Base-by-base conservation (phyloP, 495 filamentous ascomycete species). In the Penicillium ochrochloron region DNA sequence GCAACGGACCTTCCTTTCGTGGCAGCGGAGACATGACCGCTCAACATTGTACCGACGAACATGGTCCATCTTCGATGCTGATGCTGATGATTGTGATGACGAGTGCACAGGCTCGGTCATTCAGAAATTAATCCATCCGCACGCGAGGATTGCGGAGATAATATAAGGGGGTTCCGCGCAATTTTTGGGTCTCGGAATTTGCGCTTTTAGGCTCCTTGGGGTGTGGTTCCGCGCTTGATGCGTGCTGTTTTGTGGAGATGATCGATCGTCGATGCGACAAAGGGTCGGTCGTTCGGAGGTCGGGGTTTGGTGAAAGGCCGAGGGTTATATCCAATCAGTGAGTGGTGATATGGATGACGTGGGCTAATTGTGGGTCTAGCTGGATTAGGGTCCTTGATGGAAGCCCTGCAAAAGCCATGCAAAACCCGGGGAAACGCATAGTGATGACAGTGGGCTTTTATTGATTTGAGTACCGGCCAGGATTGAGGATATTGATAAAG, bases 1-100 rank as follows among this genome's bases (percentile, higher is more conserved):
- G 59, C 78, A 80, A 19, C 70, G 66, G 61, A 80, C 68, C 53
- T 79, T 79, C 48, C 76, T 71, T 59, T 72, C 71, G 61, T 77
- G 74, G 61, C 76, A 79, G 35, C 71, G 69, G 35, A 79, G 53
- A 62, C 76, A 79, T 21, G 76, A 78, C 15, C 76, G 73, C 55
- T 70, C 67, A 33, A 72, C 70, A 46, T 72, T 70, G 60, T 72
- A 72, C 4, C 70, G 67, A 12, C 70, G 67, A 33, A 54, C 51
- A 12, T 54, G 23, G 4, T 66, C 60, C 62, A 67, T 67, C 2
- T 6, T 27, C 25, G 25, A 2, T 27, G 25, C 25, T 27, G 25
- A 27, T 27, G 25, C 25, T 11, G 21, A 41, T 10, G 14, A 15
- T 25, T 14, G 15, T 3, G 44, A 48, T 48, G 44, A 48, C 44